Evolutionary conservation across 805 yeast species (phyloP), one percentile per base, ranked within the genome.

Genomic region (Cyberlindnera japonica): DNA sequence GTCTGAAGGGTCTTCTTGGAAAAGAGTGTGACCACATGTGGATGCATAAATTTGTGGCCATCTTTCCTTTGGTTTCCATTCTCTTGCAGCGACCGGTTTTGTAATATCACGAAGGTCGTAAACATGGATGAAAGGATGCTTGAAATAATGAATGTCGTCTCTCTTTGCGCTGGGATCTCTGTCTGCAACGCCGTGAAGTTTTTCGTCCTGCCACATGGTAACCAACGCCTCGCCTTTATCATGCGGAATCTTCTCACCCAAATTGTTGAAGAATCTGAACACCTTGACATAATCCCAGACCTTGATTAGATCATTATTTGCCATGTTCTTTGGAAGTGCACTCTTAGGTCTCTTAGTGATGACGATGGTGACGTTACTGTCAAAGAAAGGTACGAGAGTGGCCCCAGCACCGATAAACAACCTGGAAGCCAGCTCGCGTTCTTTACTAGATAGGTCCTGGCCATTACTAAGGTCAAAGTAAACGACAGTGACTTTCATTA

Each of bases 261-360:
- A 64, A 59, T 85, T 77, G 45, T 71, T 74, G 59, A 89, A 70
- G 55, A 90, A 90, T 37, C 96, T 67, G 53, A 79, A 74, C 2
- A 90, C 88, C 61, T 90, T 91, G 41, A 87, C 95, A 53, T 77
- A 81, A 28, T 82, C 77, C 96, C 97, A 91, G 18, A 90, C 83
- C 59, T 90, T 87, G n/a, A 53, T 24, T 12, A 27, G 31, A 23
- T 29, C 32, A 28, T 30, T 27, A 42, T 33, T 22, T n/a, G 23
- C 28, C 47, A 87, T 78, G 58, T 90, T 56, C 80, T 75, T 11
- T 58, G 68, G 29, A 51, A 56, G 45, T 48, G 53, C 71, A 47
- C 52, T 69, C 60, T 58, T 67, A 65, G 35, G 70, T 44, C 95
- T 70, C 48, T 80, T 71, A 12, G 93, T 79, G 17, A 91, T 76